These are phyloP conservation scores for Metarhizium guizhouense DNA, from an alignment of 2,329 filamentous ascomycete genomes.

Conservation along the genomic window DNA sequence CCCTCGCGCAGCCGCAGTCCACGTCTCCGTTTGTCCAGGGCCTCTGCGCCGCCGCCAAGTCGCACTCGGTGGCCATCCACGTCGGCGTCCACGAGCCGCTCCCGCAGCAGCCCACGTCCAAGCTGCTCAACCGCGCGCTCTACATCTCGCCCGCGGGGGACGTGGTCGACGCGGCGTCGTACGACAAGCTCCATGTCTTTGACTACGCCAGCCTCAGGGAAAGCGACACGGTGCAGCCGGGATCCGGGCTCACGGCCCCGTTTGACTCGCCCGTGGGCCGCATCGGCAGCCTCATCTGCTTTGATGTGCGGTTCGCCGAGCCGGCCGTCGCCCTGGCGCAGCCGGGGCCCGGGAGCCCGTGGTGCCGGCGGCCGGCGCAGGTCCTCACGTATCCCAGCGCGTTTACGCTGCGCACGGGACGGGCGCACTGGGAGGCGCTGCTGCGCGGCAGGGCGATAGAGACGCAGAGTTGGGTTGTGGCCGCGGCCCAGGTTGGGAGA, in stretches of 20 bases:
- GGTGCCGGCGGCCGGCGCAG: slow-evolving; percentile 44
- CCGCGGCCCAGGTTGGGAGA: slow-evolving; percentile 67
- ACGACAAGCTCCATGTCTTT: slow-evolving; percentile 90
- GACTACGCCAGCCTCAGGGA: slow-evolving; percentile 51
- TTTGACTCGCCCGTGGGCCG: slow-evolving; percentile 67
- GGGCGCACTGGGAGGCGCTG: slow-evolving; percentile 76
- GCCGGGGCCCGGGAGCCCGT: slow-evolving; percentile 21
- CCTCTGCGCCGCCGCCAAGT: slow-evolving; percentile 57
- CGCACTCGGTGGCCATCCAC: slow-evolving; percentile 61
- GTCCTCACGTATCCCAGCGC: slow-evolving; percentile 81
- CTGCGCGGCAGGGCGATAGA: slow-evolving; percentile 78
- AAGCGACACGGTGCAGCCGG: slow-evolving; percentile 56
- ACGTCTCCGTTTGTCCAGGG: slow-evolving; percentile 68
- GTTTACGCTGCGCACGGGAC: slow-evolving; percentile 79
- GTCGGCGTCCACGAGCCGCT: slow-evolving; percentile 78
- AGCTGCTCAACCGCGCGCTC: slow-evolving; percentile 43
- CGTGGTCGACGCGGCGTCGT: slow-evolving; percentile 37
- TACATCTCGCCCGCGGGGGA: slow-evolving; percentile 38
- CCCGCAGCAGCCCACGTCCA: neutral
- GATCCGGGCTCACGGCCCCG: slow-evolving; percentile 53
- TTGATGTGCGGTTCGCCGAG: slow-evolving; percentile 81
- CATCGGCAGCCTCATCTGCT: slow-evolving; percentile 78
- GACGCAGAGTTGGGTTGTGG: slow-evolving; percentile 79
- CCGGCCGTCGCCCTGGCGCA: slow-evolving; percentile 56
- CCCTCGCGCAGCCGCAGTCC: slow-evolving; percentile 58